A percentile compares a stretch with the other conserved stretches of the same genome.
Evolutionary conservation across 257 asterid species (phyloP).

Genomic region (Ocimum tenuiflorum): DNA sequence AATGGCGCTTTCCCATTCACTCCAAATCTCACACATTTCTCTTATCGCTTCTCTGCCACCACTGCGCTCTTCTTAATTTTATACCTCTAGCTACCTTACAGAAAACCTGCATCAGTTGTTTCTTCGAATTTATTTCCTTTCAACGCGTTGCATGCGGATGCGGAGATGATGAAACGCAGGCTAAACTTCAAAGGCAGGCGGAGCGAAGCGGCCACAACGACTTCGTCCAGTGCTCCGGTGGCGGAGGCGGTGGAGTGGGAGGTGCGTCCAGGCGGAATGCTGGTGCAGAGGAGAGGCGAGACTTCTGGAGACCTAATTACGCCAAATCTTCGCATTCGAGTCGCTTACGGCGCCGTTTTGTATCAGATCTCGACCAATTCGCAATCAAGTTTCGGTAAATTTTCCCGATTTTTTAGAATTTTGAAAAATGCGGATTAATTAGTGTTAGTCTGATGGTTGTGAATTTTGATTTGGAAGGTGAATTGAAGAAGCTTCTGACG

Average conservation of each 20-base stretch:
- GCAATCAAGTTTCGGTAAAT: slow-evolving; percentile 50
- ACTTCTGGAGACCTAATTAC: slow-evolving; percentile 13
- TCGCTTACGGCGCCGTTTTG: slow-evolving; percentile 36
- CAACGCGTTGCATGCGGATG: neutral
- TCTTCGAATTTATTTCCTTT: neutral
- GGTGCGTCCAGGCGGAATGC: slow-evolving; percentile 69
- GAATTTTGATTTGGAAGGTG: slow-evolving; percentile 34
- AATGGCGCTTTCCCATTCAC: slow-evolving; percentile 19
- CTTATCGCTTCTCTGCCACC: slow-evolving; percentile 15
- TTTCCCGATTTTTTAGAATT: neutral
- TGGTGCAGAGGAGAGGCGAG: slow-evolving; percentile 51
- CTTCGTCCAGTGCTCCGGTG: slow-evolving; percentile 16
- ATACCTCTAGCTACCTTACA: neutral
- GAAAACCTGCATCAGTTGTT: neutral
- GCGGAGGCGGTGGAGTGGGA: slow-evolving; percentile 55
- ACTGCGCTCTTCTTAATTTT: slow-evolving; percentile 13
- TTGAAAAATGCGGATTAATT: neutral
- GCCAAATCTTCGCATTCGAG: slow-evolving; percentile 40
- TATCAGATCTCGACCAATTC: slow-evolving; percentile 46
- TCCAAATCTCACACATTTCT: slow-evolving; percentile 15
- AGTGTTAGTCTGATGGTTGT: neutral
- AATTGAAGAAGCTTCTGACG: slow-evolving; percentile 51
- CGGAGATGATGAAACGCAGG: slow-evolving; percentile 34
- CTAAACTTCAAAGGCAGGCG: slow-evolving; percentile 25
- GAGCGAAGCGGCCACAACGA: slow-evolving; percentile 20